Evolutionary conservation across 768 basidiomycete species (phyloP).

Genomic region (Podaxis sp.): DNA sequence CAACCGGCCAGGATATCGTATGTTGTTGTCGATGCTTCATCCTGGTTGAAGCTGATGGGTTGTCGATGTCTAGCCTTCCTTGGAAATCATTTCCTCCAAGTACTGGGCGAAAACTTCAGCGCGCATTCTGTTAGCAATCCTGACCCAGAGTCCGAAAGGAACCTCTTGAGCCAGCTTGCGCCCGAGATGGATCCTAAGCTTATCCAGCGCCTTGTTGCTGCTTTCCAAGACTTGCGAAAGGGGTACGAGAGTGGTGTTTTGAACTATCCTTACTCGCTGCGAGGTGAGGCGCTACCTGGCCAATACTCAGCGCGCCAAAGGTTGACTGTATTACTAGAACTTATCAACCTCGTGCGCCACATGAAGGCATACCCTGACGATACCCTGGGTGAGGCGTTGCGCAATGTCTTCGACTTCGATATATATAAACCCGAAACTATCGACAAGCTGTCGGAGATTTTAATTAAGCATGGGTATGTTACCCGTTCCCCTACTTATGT

Average conservation of each 20-base stretch:
- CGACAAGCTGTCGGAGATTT: constrained; percentile 56
- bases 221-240: constrained; percentile 61
- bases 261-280: constrained; percentile 67
- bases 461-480: constrained; percentile 59
- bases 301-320: neutral
- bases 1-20: constrained; percentile 71
- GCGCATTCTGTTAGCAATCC: constrained; percentile 67
- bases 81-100: constrained; percentile 72
- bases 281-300: constrained; percentile 40
- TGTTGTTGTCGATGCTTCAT: constrained; percentile 19
- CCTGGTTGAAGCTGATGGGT: neutral
- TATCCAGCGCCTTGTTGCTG: constrained; percentile 56
- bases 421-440: constrained; percentile 66
- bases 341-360: constrained; percentile 66
- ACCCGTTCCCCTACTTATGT: neutral
- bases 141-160: constrained; percentile 63
- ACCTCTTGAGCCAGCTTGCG: constrained; percentile 58
- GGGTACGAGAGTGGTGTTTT: constrained; percentile 58
- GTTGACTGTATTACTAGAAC: constrained; percentile 36
- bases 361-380: constrained; percentile 62
- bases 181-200: constrained; percentile 57
- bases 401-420: constrained; percentile 73
- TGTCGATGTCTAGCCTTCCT: constrained; percentile 51
- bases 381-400: constrained; percentile 53
- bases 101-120: constrained; percentile 69